Evolutionary conservation across 495 filamentous ascomycete genomes (phyloP).

Genomic region (Parathielavia appendiculata): DNA sequence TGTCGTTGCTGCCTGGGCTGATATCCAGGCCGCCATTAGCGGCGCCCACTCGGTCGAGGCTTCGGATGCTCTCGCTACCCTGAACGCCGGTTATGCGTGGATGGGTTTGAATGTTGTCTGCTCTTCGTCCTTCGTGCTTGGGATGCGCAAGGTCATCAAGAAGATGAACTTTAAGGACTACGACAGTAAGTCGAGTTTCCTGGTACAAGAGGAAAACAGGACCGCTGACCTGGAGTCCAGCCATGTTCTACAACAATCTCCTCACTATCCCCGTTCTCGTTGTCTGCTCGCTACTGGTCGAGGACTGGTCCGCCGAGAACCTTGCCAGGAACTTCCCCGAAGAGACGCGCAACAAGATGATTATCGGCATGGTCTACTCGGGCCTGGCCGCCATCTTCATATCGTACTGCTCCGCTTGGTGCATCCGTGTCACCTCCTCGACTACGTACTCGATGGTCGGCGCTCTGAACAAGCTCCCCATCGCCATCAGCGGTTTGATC

Average conservation of each 20-base stretch:
- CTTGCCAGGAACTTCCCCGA: constrained; percentile 80
- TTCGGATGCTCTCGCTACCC: constrained; percentile 70
- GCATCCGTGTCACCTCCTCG: constrained; percentile 91
- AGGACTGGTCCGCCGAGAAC: constrained; percentile 89
- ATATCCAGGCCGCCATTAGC: constrained; percentile 82
- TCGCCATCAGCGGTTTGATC: constrained; percentile 81
- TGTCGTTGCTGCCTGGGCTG: constrained; percentile 93
- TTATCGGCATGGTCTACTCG: constrained; percentile 88
- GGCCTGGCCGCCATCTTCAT: constrained; percentile 94
- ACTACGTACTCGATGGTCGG: constrained; percentile 99
- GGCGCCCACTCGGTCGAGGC: constrained; percentile 55
- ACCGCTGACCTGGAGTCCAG: constrained; percentile 43
- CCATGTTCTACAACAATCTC: constrained; percentile 99
- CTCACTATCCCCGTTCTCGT: constrained; percentile 92
- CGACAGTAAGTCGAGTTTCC: constrained; percentile 67
- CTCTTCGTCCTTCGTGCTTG: constrained; percentile 81
- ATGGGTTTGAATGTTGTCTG: constrained; percentile 97
- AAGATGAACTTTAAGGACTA: constrained; percentile 99
- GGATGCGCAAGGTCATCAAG: constrained; percentile 98
- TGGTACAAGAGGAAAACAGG: background rate
- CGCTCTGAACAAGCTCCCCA: constrained; percentile 93
- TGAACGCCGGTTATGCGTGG: constrained; percentile 97
- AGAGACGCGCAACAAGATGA: constrained; percentile 65
- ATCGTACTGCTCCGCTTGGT: constrained; percentile 97
- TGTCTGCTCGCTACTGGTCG: constrained; percentile 71